These are phyloP conservation scores for Pythium apleroticum DNA, from an alignment of 352 stramenopile genomes.

Conservation along the genomic window DNA sequence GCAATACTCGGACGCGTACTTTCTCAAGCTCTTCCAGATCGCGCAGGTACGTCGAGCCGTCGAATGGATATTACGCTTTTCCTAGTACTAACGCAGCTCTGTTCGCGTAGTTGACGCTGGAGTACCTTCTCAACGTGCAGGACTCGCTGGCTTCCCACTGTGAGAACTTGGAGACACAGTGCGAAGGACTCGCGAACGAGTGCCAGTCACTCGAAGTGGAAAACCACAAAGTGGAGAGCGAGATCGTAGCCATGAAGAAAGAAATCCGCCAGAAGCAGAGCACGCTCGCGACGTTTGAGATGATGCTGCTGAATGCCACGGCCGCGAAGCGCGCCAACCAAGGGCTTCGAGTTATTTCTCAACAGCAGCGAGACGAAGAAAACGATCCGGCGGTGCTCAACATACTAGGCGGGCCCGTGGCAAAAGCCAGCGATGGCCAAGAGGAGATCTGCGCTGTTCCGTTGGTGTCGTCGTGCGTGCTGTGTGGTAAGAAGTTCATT, in stretches of 20 bases:
- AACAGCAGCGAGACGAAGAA: conserved; percentile 17
- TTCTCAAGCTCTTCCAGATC: conserved; percentile 87
- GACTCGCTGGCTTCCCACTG: conserved; percentile 73
- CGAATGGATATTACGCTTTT: too few species aligned
- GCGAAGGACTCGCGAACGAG: conserved; percentile 55
- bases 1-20: conserved; percentile 84
- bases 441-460: conserved; percentile 43
- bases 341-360: background rate
- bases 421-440: background rate
- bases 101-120: conserved; percentile 65
- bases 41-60: too few species aligned
- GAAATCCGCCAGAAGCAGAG: conserved; percentile 81
- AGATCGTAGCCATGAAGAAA: conserved; percentile 67
- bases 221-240: conserved; percentile 57
- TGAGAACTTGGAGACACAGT: conserved; percentile 67
- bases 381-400: conserved; percentile 22
- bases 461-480: conserved; percentile 39
- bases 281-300: conserved; percentile 77
- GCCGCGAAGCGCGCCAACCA: conserved; percentile 24
- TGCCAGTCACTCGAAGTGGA: conserved; percentile 61
- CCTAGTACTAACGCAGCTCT: too few species aligned
- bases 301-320: conserved; percentile 72
- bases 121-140: conserved; percentile 85
- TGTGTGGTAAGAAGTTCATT: conserved; percentile 79
- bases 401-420: background rate